Conservation (phyloP, 768 basidiomycete species). For the Naganishia vishniacii region DNA sequence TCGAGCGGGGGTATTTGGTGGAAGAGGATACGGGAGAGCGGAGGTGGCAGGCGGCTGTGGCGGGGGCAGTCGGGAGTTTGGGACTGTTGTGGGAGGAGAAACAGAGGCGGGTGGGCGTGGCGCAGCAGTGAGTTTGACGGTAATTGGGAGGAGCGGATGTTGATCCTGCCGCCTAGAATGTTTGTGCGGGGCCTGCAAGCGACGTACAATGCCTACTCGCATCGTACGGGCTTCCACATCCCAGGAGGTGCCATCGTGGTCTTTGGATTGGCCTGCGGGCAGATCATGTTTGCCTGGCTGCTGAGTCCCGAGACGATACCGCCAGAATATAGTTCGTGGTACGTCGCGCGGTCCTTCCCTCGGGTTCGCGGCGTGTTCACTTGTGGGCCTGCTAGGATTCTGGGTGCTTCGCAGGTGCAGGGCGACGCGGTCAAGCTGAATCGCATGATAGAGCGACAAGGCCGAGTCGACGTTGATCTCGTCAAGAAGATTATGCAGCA, state of each 20-base stretch:
- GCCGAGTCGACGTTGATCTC: slow-evolving; percentile 56
- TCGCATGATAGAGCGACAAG: slow-evolving; percentile 57
- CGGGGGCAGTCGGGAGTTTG: slow-evolving; percentile 46
- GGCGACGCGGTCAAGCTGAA: slow-evolving; percentile 61
- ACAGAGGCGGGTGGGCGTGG: slow-evolving; percentile 39
- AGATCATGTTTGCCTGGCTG: slow-evolving; percentile 76
- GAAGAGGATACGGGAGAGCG: slow-evolving; percentile 35
- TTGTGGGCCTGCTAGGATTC: slow-evolving; percentile 58
- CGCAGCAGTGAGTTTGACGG: slow-evolving; percentile 41
- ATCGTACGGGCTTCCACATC: slow-evolving; percentile 61
- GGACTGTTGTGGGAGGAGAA: slow-evolving; percentile 42
- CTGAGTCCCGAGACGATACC: slow-evolving; percentile 77
- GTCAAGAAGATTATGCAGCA: slow-evolving; percentile 58
- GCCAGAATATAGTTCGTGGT: slow-evolving; percentile 71
- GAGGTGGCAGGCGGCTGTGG: slow-evolving; percentile 47
- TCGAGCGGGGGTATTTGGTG: slow-evolving; percentile 26
- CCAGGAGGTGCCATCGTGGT: slow-evolving; percentile 79
- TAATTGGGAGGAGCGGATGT: background rate
- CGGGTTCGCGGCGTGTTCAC: background rate
- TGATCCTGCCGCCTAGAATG: slow-evolving; percentile 33
- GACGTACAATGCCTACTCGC: slow-evolving; percentile 72
- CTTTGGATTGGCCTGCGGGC: slow-evolving; percentile 74
- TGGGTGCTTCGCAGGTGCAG: slow-evolving; percentile 62
- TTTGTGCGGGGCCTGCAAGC: slow-evolving; percentile 72
- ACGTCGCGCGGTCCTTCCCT: slow-evolving; percentile 1